Percentiles rank a stretch among this genome's conserved stretches.
These are phyloP conservation scores for Talinum fruticosum DNA, from an alignment of 148 eudicot genomes.

Conservation along the genomic window DNA sequence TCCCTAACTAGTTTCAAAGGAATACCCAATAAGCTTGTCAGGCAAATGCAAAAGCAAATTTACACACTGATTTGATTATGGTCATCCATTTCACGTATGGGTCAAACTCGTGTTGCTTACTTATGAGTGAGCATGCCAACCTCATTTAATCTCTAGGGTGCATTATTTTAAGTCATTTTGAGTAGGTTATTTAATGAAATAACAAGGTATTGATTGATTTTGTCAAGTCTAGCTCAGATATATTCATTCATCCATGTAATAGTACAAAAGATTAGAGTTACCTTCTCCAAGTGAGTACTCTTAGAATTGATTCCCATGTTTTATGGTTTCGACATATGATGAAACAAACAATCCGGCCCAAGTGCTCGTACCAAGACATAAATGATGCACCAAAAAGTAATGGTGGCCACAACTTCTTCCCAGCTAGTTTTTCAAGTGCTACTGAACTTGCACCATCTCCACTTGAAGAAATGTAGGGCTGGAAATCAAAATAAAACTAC, in stretches of 20 bases:
- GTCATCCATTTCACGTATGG: too few species aligned
- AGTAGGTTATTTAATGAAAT: background rate
- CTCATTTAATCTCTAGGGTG: background rate
- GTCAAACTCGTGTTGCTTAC: too few species aligned
- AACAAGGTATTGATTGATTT: background rate
- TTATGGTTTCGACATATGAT: conserved; percentile 56
- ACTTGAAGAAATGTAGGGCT: conserved; percentile 61
- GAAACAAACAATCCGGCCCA: conserved; percentile 69
- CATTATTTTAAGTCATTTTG: background rate
- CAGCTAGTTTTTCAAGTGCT: conserved; percentile 49
- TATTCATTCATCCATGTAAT: background rate
- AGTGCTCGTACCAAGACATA: conserved; percentile 92
- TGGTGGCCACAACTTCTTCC: conserved; percentile 70
- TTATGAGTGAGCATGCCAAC: too few species aligned
- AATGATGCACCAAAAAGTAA: conserved; percentile 59
- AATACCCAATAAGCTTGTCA: background rate
- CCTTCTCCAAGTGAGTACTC: conserved; percentile 50
- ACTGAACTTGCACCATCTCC: conserved; percentile 37
- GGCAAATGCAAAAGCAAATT: background rate
- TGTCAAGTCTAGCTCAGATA: background rate
- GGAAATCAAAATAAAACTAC: conserved; percentile 10
- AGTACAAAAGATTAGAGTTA: conserved; percentile 9
- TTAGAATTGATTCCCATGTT: conserved; percentile 56
- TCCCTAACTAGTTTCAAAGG: background rate
- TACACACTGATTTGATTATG: background rate